Conservation (phyloP, 306 rosid genomes). For the Hippophae gyantsensis region DNA sequence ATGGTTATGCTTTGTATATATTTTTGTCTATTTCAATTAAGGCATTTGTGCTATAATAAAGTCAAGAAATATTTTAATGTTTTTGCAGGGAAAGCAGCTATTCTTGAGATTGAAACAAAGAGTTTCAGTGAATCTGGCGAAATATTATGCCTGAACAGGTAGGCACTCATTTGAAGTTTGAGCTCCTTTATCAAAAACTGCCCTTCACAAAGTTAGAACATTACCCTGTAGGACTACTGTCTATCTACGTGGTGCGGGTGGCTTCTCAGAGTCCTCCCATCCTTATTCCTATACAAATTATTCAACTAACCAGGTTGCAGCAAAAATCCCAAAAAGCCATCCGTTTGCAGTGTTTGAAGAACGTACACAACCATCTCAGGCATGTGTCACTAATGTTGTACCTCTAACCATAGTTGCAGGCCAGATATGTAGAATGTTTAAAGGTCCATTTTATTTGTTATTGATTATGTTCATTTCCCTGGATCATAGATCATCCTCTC, state of each 20-base stretch:
- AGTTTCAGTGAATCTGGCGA: slow-evolving; percentile 73
- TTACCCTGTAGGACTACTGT: slow-evolving; percentile 49
- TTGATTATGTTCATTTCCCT: neutral
- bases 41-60: no score
- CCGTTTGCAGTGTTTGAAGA: slow-evolving; percentile 75
- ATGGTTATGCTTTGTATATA: no score
- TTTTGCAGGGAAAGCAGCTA: slow-evolving; percentile 86
- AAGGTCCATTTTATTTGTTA: neutral
- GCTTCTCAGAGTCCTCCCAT: slow-evolving; percentile 77
- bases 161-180: slow-evolving; percentile 31
- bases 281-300: slow-evolving; percentile 75
- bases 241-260: slow-evolving; percentile 93
- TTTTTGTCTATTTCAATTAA: no score
- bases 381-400: slow-evolving; percentile 23
- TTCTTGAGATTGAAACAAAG: slow-evolving; percentile 82
- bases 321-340: slow-evolving; percentile 54
- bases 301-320: slow-evolving; percentile 36
- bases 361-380: slow-evolving; percentile 76
- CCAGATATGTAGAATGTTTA: neutral
- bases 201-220: slow-evolving; percentile 19
- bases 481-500: neutral
- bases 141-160: slow-evolving; percentile 87
- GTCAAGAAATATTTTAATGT: neutral
- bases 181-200: neutral
- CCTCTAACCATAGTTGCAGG: slow-evolving; percentile 3